Evolutionary conservation across 1,284 basidiomycete genomes (phyloP).

Genomic region (Ceraceosorus guamensis): DNA sequence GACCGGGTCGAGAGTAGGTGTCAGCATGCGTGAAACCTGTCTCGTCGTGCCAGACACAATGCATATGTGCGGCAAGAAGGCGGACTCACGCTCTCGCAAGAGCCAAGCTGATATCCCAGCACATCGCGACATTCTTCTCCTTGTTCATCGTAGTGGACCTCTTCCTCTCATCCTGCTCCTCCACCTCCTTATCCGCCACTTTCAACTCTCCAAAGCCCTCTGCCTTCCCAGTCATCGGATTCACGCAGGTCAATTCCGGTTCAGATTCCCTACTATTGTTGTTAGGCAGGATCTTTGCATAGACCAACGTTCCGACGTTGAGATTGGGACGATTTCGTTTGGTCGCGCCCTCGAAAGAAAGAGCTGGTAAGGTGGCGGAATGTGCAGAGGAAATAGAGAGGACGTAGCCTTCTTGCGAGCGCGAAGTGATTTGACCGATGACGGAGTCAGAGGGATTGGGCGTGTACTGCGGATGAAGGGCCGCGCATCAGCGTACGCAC

Average conservation of each 20-base stretch:
- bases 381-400: conserved; percentile 35
- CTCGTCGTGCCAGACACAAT: background rate
- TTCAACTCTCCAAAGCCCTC: conserved; percentile 44
- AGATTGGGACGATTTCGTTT: conserved; percentile 45
- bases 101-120: conserved; percentile 18
- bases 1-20: no score
- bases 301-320: conserved; percentile 37
- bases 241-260: conserved; percentile 43
- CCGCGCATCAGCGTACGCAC: no score
- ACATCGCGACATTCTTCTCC: conserved; percentile 17
- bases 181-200: conserved; percentile 15
- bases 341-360: conserved; percentile 45
- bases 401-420: conserved; percentile 37
- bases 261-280: conserved; percentile 36
- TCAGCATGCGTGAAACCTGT: background rate
- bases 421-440: conserved; percentile 38
- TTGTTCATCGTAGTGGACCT: no score
- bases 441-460: conserved; percentile 32
- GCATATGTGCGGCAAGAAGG: background rate
- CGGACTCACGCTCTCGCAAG: conserved; percentile 19
- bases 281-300: conserved; percentile 31
- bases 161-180: background rate
- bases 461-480: conserved; percentile 20
- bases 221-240: conserved; percentile 32
- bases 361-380: conserved; percentile 30